Conservation (phyloP, 2,329 filamentous ascomycete genomes). For the Sphaerostilbella broomeana region DNA sequence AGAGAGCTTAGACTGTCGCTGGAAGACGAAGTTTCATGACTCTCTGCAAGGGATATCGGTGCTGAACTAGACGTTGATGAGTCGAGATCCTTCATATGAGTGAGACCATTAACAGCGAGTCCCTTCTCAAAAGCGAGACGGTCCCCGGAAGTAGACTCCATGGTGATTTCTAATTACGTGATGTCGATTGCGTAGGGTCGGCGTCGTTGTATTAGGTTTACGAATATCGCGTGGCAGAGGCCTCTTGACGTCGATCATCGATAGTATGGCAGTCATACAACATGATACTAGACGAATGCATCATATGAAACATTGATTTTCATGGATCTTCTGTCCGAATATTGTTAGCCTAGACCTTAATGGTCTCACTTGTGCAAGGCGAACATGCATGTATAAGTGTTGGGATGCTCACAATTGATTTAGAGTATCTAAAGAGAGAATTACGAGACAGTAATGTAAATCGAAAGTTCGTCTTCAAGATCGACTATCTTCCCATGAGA, state of each 20-base stretch:
- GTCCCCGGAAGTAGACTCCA: slow-evolving; percentile 21
- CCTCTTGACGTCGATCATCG: slow-evolving; percentile 18
- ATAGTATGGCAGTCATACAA: slow-evolving; percentile 20
- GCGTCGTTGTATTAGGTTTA: slow-evolving; percentile 9
- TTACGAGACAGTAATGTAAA: slow-evolving; percentile 6
- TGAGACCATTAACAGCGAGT: slow-evolving; percentile 19
- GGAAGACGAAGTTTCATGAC: slow-evolving; percentile 22
- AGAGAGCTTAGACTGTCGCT: slow-evolving; percentile 22
- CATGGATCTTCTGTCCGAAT: slow-evolving; percentile 6
- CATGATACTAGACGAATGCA: slow-evolving; percentile 19
- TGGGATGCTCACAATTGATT: slow-evolving; percentile 15
- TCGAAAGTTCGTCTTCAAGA: slow-evolving; percentile 2
- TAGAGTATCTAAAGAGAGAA: slow-evolving; percentile 9
- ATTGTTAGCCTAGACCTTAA: slow-evolving; percentile 8
- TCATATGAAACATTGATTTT: slow-evolving; percentile 10
- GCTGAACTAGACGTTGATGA: slow-evolving; percentile 22
- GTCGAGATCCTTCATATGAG: slow-evolving; percentile 18
- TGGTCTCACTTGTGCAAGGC: slow-evolving; percentile 9
- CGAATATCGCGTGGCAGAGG: slow-evolving; percentile 11
- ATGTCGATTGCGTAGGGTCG: slow-evolving; percentile 2
- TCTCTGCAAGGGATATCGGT: slow-evolving; percentile 21
- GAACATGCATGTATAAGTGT: slow-evolving; percentile 6
- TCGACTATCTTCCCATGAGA: slow-evolving; percentile 8
- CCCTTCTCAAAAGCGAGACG: slow-evolving; percentile 18
- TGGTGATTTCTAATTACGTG: slow-evolving; percentile 18